Evolutionary conservation across 352 stramenopile genomes (phyloP).

Genomic region (Phytophthora idaei): DNA sequence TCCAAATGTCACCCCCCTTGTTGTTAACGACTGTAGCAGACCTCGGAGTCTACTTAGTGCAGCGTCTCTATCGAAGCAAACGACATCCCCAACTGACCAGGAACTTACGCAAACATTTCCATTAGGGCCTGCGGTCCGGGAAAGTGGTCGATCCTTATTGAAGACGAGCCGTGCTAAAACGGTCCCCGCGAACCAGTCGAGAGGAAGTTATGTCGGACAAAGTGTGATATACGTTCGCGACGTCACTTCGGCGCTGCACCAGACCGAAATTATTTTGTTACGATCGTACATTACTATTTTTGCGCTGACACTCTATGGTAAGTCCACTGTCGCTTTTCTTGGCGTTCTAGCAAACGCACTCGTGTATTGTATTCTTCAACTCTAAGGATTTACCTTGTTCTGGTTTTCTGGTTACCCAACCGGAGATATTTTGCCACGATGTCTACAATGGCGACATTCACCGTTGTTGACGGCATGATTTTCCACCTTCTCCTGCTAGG

Average conservation of each 20-base stretch:
- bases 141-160: too few species aligned
- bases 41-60: neutral
- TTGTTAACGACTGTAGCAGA: neutral
- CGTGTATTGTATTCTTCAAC: neutral
- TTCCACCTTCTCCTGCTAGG: constrained; percentile 20
- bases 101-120: neutral
- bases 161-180: too few species aligned
- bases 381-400: constrained; percentile 24
- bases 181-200: neutral
- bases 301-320: constrained; percentile 34
- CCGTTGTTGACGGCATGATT: constrained; percentile 11
- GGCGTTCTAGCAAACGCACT: neutral
- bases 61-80: neutral
- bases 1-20: too few species aligned
- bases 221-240: neutral
- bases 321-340: neutral
- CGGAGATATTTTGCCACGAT: constrained; percentile 33
- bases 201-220: neutral
- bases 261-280: constrained; percentile 37
- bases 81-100: neutral
- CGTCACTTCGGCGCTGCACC: constrained; percentile 18
- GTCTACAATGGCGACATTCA: constrained; percentile 16
- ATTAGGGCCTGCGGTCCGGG: neutral
- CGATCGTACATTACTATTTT: constrained; percentile 36
- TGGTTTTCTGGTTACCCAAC: constrained; percentile 34